phyloP scores from a whole-genome alignment of 2,329 filamentous ascomycete genomes.

The Lojkania enalia region DNA sequence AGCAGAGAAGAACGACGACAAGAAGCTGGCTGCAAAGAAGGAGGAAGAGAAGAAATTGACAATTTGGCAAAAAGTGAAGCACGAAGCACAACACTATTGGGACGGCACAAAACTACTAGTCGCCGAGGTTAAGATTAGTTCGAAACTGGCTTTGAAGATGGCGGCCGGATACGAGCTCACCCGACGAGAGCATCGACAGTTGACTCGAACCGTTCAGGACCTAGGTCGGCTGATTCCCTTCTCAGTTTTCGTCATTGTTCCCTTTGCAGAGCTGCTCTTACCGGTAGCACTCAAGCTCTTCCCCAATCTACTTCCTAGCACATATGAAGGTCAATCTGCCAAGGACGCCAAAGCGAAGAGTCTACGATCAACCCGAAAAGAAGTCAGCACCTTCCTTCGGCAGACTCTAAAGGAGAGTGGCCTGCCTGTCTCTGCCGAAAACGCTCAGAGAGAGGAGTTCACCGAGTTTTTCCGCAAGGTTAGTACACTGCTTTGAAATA shows the following conservation, averaged over 20 bases:
- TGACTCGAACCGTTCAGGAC: constrained; percentile 92
- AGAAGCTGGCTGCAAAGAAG: constrained; percentile 63
- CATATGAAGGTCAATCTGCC: constrained; percentile 88
- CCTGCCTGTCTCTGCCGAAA: constrained; percentile 79
- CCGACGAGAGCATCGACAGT: constrained; percentile 84
- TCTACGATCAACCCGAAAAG: constrained; percentile 84
- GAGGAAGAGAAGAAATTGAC: constrained; percentile 86
- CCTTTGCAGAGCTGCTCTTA: constrained; percentile 90
- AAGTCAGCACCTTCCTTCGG: constrained; percentile 88
- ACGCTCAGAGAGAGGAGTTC: constrained; percentile 90
- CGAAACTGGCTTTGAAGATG: constrained; percentile 92
- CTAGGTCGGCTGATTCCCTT: constrained; percentile 91
- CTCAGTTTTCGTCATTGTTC: constrained; percentile 94
- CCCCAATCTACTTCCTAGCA: constrained; percentile 96
- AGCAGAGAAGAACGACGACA: constrained; percentile 52
- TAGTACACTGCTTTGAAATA: constrained; percentile 1
- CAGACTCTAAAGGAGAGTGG: constrained; percentile 92
- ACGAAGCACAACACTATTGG: constrained; percentile 94
- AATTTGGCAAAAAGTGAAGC: constrained; percentile 89
- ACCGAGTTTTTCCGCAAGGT: constrained; percentile 97
- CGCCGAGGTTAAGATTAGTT: constrained; percentile 91
- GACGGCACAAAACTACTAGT: constrained; percentile 95
- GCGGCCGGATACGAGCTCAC: constrained; percentile 95
- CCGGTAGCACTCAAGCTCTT: constrained; percentile 92
- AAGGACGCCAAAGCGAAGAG: constrained; percentile 85